These are phyloP conservation scores for Canavalia ensiformis DNA, from an alignment of 306 rosid genomes.

Conservation along the genomic window DNA sequence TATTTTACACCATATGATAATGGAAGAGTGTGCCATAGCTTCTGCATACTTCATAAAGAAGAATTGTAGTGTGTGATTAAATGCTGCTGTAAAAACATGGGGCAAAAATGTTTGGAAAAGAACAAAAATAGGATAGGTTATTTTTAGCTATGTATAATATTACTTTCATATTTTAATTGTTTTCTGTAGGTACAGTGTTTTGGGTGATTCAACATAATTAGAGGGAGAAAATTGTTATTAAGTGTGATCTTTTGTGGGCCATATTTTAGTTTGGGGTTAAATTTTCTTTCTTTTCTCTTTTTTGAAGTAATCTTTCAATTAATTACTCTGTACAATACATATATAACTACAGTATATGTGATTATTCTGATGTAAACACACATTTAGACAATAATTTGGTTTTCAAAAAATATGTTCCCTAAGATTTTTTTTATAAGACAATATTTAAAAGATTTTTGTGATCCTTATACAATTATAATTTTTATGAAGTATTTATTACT, in stretches of 20 bases:
- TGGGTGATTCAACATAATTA: conserved; percentile 16
- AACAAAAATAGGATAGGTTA: conserved; percentile 21
- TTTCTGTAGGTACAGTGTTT: conserved; percentile 31
- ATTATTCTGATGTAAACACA: not conserved
- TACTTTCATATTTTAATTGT: conserved; percentile 25
- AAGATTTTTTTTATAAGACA: no score
- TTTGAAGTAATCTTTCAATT: conserved; percentile 3
- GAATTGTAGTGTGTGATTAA: conserved; percentile 13
- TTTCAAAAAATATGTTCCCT: no score
- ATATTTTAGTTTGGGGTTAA: conserved; percentile 8
- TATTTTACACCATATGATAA: conserved; percentile 32
- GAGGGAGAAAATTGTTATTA: conserved; percentile 4
- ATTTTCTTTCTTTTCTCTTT: not conserved
- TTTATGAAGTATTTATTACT: no score
- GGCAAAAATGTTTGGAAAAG: conserved; percentile 6
- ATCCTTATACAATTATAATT: no score
- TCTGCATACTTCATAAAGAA: conserved; percentile 21
- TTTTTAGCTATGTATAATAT: conserved; percentile 26
- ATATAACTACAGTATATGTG: not conserved
- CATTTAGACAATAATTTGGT: not conserved
- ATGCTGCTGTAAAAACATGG: conserved; percentile 7
- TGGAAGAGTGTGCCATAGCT: conserved; percentile 35
- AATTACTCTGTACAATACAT: not conserved
- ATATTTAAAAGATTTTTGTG: no score
- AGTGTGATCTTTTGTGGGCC: conserved; percentile 15